Conservation (phyloP, 768 basidiomycete genomes). For the Myochromella boudieri region DNA sequence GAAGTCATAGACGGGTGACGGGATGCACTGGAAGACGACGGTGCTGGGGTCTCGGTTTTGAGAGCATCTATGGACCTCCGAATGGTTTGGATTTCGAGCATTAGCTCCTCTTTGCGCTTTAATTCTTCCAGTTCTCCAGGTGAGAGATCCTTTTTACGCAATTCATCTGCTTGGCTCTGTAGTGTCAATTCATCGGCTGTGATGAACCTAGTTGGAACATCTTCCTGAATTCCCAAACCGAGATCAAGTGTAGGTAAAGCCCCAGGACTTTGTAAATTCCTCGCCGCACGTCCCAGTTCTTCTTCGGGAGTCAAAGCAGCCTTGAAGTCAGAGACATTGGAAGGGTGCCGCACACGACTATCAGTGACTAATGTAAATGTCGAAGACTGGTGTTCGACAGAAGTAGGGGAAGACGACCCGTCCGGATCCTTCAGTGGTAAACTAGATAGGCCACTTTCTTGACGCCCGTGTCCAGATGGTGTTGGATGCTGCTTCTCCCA, state of each 20-base stretch:
- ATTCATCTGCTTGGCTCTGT: conserved; percentile 13
- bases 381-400: conserved; percentile 49
- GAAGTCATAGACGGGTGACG: conserved; percentile 67
- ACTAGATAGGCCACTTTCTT: conserved; percentile 63
- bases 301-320: conserved; percentile 62
- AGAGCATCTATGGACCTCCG: conserved; percentile 76
- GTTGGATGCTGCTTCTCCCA: conserved; percentile 89
- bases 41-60: conserved; percentile 67
- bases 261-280: conserved; percentile 50
- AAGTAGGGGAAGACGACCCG: conserved; percentile 42
- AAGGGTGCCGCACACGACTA: conserved; percentile 57
- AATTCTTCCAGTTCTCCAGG: conserved; percentile 54
- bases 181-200: conserved; percentile 35
- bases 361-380: conserved; percentile 51
- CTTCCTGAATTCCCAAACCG: conserved; percentile 69
- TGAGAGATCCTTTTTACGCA: conserved; percentile 34
- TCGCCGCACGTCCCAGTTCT: conserved; percentile 52
- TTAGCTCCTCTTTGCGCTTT: conserved; percentile 67
- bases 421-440: conserved; percentile 65
- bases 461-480: conserved; percentile 56
- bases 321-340: conserved; percentile 74
- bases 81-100: conserved; percentile 78
- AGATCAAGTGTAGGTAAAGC: conserved; percentile 73
- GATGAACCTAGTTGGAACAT: conserved; percentile 74
- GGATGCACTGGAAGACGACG: conserved; percentile 62